These are phyloP conservation scores for Ceratocystis ficicola DNA, from an alignment of 2,329 filamentous ascomycete species.

Conservation along the genomic window DNA sequence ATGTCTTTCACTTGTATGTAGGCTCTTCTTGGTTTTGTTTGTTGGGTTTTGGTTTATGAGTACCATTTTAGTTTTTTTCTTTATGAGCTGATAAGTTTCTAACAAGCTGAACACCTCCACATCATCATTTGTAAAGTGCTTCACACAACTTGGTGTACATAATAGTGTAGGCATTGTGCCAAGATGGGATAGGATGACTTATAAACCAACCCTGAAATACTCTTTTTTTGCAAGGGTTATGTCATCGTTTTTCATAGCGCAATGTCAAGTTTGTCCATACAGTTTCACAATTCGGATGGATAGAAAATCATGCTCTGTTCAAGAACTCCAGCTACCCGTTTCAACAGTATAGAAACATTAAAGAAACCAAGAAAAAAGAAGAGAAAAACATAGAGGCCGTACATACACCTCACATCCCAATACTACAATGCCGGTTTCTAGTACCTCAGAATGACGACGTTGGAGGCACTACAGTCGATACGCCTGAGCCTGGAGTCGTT, in stretches of 20 bases:
- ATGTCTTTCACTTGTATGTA: not conserved
- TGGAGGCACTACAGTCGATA: not conserved
- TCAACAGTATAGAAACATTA: not conserved
- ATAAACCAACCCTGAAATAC: too few relatives aligned
- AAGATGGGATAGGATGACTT: too few relatives aligned
- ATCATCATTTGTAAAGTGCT: not conserved
- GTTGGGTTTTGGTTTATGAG: conserved; percentile 11
- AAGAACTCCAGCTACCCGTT: conserved; percentile 13
- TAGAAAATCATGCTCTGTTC: conserved; percentile 11
- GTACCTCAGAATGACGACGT: not conserved
- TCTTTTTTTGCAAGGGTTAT: too few relatives aligned
- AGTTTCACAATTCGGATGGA: not conserved
- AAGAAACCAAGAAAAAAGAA: conserved; percentile 3
- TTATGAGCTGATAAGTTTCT: not conserved
- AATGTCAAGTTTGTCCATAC: not conserved
- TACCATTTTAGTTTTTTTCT: not conserved
- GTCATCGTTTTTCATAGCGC: not conserved
- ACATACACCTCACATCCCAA: not conserved
- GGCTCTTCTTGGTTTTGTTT: conserved; percentile 10
- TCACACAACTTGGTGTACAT: not conserved
- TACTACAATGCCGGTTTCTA: not conserved
- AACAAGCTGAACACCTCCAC: too few relatives aligned
- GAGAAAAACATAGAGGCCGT: not conserved
- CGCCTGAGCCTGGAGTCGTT: not conserved
- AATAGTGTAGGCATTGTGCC: too few relatives aligned